Evolutionary conservation across 306 rosid genomes (phyloP), one percentile per base, ranked within the genome.

Genomic region (Vigna radiata): DNA sequence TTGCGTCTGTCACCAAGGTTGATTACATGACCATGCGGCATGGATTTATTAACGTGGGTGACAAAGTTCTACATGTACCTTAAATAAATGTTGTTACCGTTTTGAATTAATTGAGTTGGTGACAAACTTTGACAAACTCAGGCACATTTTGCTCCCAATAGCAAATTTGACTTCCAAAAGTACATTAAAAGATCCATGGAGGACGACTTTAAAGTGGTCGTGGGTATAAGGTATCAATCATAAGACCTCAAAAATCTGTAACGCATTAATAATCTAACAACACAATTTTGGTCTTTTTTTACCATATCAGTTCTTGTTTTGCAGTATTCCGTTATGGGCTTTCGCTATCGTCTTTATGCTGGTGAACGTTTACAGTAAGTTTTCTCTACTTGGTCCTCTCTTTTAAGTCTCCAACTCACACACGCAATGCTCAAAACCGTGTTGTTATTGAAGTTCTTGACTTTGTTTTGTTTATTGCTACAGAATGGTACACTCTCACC

Each of bases 101-200:
- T 31, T 66, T 48, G 3, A 7, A 23, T 49, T 23, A 17, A 36
- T 48, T 56, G 9, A 61, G 21, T 63, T 58, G 33, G 4, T 29
- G 33, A 29, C 4, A 2, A 43, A 8, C 8, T 18, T 64, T 3
- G n/a, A 4, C 43, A 61, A 52, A 53, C 65, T 83, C 85, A 91
- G 91, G 94, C 90, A 70, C 97, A 91, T 85, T 80, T 91, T 53
- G 85, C 83, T 56, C 83, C 95, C 44, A 67, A 85, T 56, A 77
- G 82, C 58, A 90, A 86, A 85, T 91, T 91, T 54, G 88, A 91
- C 62, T 91, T 90, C 75, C 94, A 87, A 3, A 89, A 85, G 39
- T 90, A 91, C 76, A 88, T 89, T 18, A 88, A 89, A 80, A 83
- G 90, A 81, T 90, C 93, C 6, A 75, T 91, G 93, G 95, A 91